phyloP scores from a whole-genome alignment of 2,329 filamentous ascomycete species.

The Cytospora mali region DNA sequence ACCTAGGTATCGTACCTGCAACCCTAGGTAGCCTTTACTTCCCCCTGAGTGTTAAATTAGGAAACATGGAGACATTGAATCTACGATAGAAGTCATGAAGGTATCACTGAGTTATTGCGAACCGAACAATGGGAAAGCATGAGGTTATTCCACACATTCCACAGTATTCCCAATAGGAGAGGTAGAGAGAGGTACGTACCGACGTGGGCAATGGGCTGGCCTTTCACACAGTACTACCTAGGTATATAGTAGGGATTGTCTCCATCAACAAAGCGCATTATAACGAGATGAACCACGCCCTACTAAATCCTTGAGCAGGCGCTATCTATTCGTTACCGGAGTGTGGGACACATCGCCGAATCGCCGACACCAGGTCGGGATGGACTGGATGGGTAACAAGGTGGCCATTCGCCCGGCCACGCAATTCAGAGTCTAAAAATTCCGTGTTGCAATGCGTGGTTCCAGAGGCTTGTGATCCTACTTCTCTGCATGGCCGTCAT shows the following conservation, averaged over 20 bases:
- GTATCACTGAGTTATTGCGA: not conserved
- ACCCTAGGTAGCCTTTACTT: not conserved
- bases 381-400: too few species aligned
- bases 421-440: not conserved
- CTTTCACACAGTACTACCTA: too few species aligned
- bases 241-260: too few species aligned
- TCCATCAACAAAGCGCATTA: too few species aligned
- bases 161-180: not conserved
- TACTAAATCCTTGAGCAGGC: too few species aligned
- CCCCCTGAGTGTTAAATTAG: not conserved
- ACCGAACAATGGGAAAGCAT: not conserved
- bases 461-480: not conserved
- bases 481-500: not conserved
- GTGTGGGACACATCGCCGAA: too few species aligned
- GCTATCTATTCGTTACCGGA: too few species aligned
- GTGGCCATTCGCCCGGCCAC: too few species aligned
- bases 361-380: too few species aligned
- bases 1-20: too few species aligned
- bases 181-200: not conserved
- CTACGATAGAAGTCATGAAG: not conserved
- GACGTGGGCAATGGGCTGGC: not conserved
- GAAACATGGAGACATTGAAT: not conserved
- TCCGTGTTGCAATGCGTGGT: not conserved
- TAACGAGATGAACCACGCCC: too few species aligned
- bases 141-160: not conserved